phyloP scores from a whole-genome alignment of 2,329 filamentous ascomycete genomes.

The Penicillium sp. region DNA sequence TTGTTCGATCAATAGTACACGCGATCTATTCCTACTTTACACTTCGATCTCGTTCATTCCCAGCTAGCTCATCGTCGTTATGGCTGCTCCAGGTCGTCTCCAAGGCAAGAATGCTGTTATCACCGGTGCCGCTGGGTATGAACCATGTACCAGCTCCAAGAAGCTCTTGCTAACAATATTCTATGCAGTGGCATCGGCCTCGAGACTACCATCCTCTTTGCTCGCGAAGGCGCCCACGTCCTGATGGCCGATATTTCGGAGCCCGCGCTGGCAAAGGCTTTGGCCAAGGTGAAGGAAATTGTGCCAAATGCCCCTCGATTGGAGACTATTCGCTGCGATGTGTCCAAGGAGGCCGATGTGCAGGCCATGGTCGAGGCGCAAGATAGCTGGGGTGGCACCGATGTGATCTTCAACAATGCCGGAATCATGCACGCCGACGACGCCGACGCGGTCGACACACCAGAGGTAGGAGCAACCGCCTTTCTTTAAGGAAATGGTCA shows the following conservation, averaged over 20 bases:
- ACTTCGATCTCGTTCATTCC: constrained; percentile 2
- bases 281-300: constrained; percentile 67
- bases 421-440: constrained; percentile 90
- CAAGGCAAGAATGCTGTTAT: constrained; percentile 66
- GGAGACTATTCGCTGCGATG: constrained; percentile 51
- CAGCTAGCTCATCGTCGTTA: constrained; percentile 5
- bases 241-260: constrained; percentile 80
- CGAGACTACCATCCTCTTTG: constrained; percentile 84
- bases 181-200: constrained; percentile 71
- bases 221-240: constrained; percentile 77
- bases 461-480: constrained; percentile 46
- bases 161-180: constrained; percentile 1
- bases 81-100: constrained; percentile 34
- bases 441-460: constrained; percentile 72
- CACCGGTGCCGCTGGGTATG: constrained; percentile 80
- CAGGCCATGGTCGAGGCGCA: constrained; percentile 66
- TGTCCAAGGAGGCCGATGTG: constrained; percentile 77
- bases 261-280: constrained; percentile 68
- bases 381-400: constrained; percentile 79
- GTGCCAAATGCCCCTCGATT: constrained; percentile 47
- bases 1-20: no score
- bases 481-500: no score
- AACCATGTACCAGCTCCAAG: neutral
- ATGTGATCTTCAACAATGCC: constrained; percentile 95
- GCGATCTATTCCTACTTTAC: no score